Evolutionary conservation across 768 basidiomycete species (phyloP).

Genomic region (Lactifluus volemus): DNA sequence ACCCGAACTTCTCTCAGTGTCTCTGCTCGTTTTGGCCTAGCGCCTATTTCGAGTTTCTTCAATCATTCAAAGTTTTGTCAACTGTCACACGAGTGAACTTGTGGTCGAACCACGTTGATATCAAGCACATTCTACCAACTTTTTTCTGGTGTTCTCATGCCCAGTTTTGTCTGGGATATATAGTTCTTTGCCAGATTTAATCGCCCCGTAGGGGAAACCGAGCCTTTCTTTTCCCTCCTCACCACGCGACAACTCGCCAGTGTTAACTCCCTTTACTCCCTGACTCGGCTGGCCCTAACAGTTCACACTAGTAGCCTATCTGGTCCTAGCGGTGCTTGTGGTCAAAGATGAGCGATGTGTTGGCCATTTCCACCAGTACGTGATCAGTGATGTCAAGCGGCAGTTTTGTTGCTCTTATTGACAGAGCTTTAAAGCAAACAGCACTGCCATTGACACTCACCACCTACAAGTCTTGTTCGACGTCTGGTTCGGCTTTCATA

Average conservation of each 20-base stretch:
- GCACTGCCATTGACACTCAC: background rate
- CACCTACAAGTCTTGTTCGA: background rate
- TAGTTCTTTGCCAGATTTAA: background rate
- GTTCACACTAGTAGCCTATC: background rate
- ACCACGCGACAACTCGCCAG: background rate
- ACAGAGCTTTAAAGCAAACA: background rate
- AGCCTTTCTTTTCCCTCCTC: background rate
- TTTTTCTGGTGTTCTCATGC: background rate
- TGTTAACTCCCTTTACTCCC: too few species aligned
- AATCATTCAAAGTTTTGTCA: background rate
- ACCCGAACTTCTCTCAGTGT: background rate
- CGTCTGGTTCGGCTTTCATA: slow-evolving; percentile 7
- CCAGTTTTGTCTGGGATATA: background rate
- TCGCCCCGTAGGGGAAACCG: background rate
- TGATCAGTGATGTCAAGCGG: background rate
- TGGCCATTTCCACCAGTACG: background rate
- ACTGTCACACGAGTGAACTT: background rate
- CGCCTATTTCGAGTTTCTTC: background rate
- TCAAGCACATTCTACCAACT: background rate
- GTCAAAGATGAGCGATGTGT: background rate
- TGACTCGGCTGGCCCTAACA: background rate
- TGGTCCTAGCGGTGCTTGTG: background rate
- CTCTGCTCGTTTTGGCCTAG: background rate
- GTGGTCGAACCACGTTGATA: background rate
- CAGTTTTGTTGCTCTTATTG: background rate